These are phyloP conservation scores for Curvularia verruculosa DNA, from an alignment of 2,329 filamentous ascomycete species.

Conservation along the genomic window DNA sequence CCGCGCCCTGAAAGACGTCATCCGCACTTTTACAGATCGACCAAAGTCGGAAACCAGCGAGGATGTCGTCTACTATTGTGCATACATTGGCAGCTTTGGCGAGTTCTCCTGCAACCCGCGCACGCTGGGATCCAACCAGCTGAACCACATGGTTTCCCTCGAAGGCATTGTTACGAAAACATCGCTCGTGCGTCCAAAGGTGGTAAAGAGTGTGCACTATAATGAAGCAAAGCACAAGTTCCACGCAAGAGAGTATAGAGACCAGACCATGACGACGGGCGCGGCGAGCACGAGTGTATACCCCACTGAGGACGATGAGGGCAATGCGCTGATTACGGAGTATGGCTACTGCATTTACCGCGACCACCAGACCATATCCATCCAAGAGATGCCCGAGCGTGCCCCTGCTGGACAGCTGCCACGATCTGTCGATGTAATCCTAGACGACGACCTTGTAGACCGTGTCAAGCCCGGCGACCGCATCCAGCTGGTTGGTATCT, in stretches of 20 bases:
- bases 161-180: constrained; percentile 98
- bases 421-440: constrained; percentile 91
- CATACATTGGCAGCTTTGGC: constrained; percentile 95
- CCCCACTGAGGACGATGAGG: constrained; percentile 89
- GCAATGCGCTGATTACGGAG: constrained; percentile 91
- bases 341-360: constrained; percentile 96
- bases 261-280: constrained; percentile 94
- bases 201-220: constrained; percentile 98
- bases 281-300: constrained; percentile 91
- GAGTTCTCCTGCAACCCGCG: constrained; percentile 93
- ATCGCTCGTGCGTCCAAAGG: constrained; percentile 92
- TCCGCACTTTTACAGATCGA: constrained; percentile 77
- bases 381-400: constrained; percentile 98
- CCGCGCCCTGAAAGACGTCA: constrained; percentile 84
- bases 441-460: constrained; percentile 96
- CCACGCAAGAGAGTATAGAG: constrained; percentile 86
- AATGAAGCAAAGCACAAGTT: constrained; percentile 87
- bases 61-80: constrained; percentile 89
- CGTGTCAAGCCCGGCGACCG: constrained; percentile 93
- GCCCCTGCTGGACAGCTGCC: constrained; percentile 95
- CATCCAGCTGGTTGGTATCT: constrained; percentile 96
- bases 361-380: constrained; percentile 96
- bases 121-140: constrained; percentile 83
- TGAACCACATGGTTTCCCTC: constrained; percentile 96
- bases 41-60: constrained; percentile 76